These are phyloP conservation scores for Kalaharituber pfeilii DNA, from an alignment of 2,329 filamentous ascomycete genomes.

Conservation along the genomic window DNA sequence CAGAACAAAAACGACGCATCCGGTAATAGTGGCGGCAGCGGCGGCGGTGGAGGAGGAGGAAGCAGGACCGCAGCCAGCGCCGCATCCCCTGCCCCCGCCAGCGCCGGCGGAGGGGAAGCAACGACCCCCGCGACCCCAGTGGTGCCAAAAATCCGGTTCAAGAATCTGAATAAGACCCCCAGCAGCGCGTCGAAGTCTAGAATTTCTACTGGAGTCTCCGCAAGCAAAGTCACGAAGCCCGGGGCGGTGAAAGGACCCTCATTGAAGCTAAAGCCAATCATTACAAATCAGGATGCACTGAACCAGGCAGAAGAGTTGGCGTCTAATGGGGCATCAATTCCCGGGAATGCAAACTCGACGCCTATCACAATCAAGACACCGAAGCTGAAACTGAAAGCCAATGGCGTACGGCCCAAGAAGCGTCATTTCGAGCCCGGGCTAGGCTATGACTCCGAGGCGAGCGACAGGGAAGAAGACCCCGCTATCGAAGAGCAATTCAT, in stretches of 20 bases:
- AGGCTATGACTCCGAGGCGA: slow-evolving; percentile 91
- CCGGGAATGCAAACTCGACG: too few relatives aligned
- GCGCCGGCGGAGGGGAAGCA: background rate
- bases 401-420: slow-evolving; percentile 50
- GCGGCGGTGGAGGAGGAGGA: slow-evolving; percentile 37
- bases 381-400: slow-evolving; percentile 43
- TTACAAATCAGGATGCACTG: slow-evolving; percentile 15
- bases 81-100: slow-evolving; percentile 14
- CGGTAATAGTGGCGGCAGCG: slow-evolving; percentile 25
- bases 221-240: too few relatives aligned
- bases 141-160: slow-evolving; percentile 31
- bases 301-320: slow-evolving; percentile 25
- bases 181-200: slow-evolving; percentile 33
- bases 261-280: slow-evolving; percentile 38
- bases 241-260: too few relatives aligned
- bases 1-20: slow-evolving; percentile 19
- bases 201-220: slow-evolving; percentile 23
- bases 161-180: slow-evolving; percentile 43
- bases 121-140: background rate
- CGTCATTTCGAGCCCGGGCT: slow-evolving; percentile 46
- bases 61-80: slow-evolving; percentile 40
- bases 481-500: slow-evolving; percentile 80
- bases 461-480: slow-evolving; percentile 74
- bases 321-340: slow-evolving; percentile 27
- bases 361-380: slow-evolving; percentile 23